Evolutionary conservation across 2,329 filamentous ascomycete species (phyloP).

Genomic region (Massarina eburnea): DNA sequence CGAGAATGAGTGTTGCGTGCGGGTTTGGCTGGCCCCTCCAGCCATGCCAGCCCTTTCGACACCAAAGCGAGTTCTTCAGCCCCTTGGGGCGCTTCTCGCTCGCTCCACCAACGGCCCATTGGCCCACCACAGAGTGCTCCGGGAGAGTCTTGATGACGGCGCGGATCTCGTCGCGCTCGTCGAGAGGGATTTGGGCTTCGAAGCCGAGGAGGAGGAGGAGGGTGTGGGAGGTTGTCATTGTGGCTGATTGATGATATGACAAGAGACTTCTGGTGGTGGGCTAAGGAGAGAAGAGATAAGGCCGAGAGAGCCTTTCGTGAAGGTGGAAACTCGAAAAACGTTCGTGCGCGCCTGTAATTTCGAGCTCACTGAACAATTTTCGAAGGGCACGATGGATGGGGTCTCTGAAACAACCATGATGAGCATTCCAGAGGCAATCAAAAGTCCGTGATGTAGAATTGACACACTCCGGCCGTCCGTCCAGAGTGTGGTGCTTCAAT

Average conservation of each 20-base stretch:
- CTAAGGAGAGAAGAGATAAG: neutral
- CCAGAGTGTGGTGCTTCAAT: too few relatives aligned
- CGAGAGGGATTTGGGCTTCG: neutral
- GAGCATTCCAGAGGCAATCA: too few relatives aligned
- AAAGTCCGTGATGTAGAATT: too few relatives aligned
- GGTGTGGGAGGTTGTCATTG: neutral
- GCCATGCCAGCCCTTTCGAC: neutral
- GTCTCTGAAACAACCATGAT: too few relatives aligned
- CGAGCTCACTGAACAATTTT: neutral
- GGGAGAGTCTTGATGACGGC: neutral
- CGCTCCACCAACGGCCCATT: conserved; percentile 1
- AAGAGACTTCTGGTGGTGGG: neutral
- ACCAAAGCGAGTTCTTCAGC: neutral
- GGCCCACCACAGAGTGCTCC: neutral
- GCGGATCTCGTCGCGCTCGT: neutral
- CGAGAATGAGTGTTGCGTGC: neutral
- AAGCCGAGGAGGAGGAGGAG: neutral
- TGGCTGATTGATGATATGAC: neutral
- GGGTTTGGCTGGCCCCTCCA: neutral
- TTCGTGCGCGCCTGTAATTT: too few relatives aligned
- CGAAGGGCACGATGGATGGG: too few relatives aligned
- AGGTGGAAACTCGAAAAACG: too few relatives aligned
- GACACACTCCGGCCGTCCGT: too few relatives aligned
- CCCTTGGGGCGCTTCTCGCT: neutral
- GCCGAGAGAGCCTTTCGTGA: neutral